Conservation (phyloP, 1,139 yeast genomes). For the Debaryomyces udenii region DNA sequence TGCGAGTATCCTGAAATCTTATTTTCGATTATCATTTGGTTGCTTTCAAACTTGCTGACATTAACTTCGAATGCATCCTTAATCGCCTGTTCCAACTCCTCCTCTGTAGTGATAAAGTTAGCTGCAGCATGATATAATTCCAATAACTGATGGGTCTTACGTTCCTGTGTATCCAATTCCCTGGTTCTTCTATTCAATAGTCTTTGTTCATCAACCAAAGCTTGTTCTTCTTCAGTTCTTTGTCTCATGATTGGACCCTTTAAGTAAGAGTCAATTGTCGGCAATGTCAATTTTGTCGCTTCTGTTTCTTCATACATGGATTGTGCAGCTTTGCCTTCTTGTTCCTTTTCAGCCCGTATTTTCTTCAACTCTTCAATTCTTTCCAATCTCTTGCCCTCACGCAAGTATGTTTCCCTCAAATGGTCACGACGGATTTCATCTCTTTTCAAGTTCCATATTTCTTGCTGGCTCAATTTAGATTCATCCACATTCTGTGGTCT, state of each 20-base stretch:
- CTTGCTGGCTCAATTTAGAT: constrained; percentile 45
- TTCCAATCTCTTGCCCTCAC: constrained; percentile 58
- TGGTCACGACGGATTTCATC: constrained; percentile 75
- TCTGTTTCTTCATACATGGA: constrained; percentile 42
- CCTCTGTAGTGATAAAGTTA: constrained; percentile 66
- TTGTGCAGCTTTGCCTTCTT: constrained; percentile 27
- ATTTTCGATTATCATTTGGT: constrained; percentile 38
- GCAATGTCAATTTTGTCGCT: constrained; percentile 70
- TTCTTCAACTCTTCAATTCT: constrained; percentile 40
- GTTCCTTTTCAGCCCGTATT: constrained; percentile 27
- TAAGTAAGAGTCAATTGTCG: constrained; percentile 73
- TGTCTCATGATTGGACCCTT: constrained; percentile 70
- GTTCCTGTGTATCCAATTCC: constrained; percentile 39
- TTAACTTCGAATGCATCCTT: constrained; percentile 57
- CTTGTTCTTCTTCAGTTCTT: constrained; percentile 69
- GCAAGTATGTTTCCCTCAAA: constrained; percentile 64
- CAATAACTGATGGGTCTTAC: constrained; percentile 59
- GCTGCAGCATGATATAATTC: constrained; percentile 74
- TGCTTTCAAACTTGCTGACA: constrained; percentile 40
- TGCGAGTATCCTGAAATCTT: constrained; percentile 39
- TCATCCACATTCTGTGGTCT: constrained; percentile 38
- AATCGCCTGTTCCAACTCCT: constrained; percentile 59
- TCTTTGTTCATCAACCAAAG: constrained; percentile 47
- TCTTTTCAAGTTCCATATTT: constrained; percentile 57
- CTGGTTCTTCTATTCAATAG: constrained; percentile 35